Conservation (phyloP, 2,329 filamentous ascomycete species). For the Diaporthe sp. region DNA sequence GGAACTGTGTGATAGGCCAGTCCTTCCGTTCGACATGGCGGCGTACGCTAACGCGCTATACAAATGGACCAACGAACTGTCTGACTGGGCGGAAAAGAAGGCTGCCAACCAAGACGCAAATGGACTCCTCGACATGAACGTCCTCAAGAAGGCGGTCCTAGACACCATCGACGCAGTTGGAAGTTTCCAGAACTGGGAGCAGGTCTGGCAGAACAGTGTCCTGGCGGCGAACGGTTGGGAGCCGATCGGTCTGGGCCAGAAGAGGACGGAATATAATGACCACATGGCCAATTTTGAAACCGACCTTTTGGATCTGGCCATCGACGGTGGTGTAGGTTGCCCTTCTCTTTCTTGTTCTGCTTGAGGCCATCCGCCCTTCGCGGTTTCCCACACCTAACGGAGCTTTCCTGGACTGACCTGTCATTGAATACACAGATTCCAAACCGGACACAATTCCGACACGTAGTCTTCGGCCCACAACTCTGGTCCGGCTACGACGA, state of each 20-base stretch:
- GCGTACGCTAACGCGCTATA: constrained; percentile 78
- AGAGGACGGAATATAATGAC: constrained; percentile 83
- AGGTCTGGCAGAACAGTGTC: constrained; percentile 81
- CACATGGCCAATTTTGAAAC: constrained; percentile 87
- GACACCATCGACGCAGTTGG: constrained; percentile 72
- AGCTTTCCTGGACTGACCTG: background rate
- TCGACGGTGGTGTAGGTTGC: constrained; percentile 79
- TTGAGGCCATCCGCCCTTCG: background rate
- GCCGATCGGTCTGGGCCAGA: constrained; percentile 74
- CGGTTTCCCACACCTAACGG: too few species aligned
- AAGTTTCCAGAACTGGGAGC: constrained; percentile 82
- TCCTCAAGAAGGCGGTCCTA: constrained; percentile 74
- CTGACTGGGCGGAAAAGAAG: constrained; percentile 73
- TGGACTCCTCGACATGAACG: constrained; percentile 65
- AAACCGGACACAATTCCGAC: constrained; percentile 93
- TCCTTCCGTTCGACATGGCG: constrained; percentile 85
- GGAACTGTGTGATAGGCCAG: constrained; percentile 84
- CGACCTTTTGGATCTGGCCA: constrained; percentile 81
- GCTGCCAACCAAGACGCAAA: constrained; percentile 55
- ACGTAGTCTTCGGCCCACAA: constrained; percentile 89
- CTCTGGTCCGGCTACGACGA: constrained; percentile 79
- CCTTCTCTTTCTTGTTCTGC: background rate
- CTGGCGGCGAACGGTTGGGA: constrained; percentile 83
- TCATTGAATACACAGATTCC: constrained; percentile 70
- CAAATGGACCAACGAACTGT: constrained; percentile 76